Conservation (phyloP, 306 rosid genomes). For the Begonia loranthoides region DNA sequence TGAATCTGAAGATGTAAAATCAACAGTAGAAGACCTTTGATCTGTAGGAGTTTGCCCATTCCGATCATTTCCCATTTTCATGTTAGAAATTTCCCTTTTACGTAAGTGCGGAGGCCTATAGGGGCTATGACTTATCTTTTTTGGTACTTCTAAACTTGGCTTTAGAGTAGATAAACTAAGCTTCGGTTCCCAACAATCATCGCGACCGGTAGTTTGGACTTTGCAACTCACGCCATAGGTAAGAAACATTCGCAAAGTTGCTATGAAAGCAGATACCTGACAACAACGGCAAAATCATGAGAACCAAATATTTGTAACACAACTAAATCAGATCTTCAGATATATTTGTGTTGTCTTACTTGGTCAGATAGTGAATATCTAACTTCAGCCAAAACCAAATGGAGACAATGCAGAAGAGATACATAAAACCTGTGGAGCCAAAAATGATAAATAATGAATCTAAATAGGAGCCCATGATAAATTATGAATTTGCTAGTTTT, state of each 20-base stretch:
- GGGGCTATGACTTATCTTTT: constrained; percentile 24
- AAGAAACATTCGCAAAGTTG: constrained; percentile 57
- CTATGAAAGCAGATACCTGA: constrained; percentile 79
- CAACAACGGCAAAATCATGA: constrained; percentile 1
- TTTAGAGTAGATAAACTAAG: constrained; percentile 12
- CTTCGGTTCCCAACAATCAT: constrained; percentile 30
- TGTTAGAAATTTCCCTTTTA: constrained; percentile 32
- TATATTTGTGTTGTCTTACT: constrained; percentile 33
- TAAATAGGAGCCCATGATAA: constrained; percentile 6
- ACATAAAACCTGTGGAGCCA: constrained; percentile 59
- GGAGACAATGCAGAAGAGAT: constrained; percentile 62
- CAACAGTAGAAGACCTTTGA: constrained; percentile 38
- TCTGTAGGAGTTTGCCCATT: constrained; percentile 28
- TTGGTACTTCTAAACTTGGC: constrained; percentile 31
- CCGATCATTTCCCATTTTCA: constrained; percentile 27
- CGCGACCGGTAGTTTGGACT: constrained; percentile 21
- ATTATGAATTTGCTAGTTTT: constrained; percentile 3
- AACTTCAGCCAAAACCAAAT: constrained; percentile 53
- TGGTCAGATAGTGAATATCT: constrained; percentile 74
- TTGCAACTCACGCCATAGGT: constrained; percentile 52
- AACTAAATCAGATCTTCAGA: constrained; percentile 2
- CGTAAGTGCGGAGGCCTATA: constrained; percentile 97
- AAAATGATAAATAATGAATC: constrained; percentile 13
- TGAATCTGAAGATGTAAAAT: constrained; percentile 73
- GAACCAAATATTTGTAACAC: constrained; percentile 1